These are phyloP conservation scores for Aureobasidium uvarum DNA, from an alignment of 2,329 filamentous ascomycete genomes.

Conservation along the genomic window DNA sequence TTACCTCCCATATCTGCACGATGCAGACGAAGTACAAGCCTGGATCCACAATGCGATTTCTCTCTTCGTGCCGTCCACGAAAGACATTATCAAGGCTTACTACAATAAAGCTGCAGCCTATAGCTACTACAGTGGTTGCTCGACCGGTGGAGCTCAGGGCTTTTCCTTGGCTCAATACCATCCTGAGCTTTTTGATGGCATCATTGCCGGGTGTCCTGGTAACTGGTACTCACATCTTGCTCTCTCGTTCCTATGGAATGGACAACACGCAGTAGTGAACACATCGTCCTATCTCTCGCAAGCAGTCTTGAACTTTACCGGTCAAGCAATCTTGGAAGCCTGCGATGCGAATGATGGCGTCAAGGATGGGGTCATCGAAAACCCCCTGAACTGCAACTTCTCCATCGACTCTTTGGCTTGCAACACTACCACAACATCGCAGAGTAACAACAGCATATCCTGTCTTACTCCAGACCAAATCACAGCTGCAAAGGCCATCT, in stretches of 20 bases:
- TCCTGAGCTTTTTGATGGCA: constrained; percentile 46
- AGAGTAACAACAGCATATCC: constrained; percentile 8
- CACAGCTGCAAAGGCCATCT: constrained; percentile 38
- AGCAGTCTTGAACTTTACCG: constrained; percentile 38
- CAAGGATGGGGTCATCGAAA: constrained; percentile 50
- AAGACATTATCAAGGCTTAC: constrained; percentile 36
- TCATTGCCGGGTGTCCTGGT: constrained; percentile 44
- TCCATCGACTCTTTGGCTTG: constrained; percentile 39
- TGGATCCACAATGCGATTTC: constrained; percentile 44
- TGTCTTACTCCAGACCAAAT: constrained; percentile 41
- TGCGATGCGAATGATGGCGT: constrained; percentile 53
- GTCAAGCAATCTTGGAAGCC: constrained; percentile 38
- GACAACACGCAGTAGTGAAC: constrained; percentile 29
- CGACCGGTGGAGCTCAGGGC: constrained; percentile 45
- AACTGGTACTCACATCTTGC: constrained; percentile 41
- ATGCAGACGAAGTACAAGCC: constrained; percentile 34
- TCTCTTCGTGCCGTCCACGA: constrained; percentile 38
- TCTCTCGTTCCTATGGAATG: constrained; percentile 37
- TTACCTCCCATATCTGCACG: constrained; percentile 35
- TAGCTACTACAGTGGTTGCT: constrained; percentile 46
- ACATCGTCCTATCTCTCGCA: constrained; percentile 34
- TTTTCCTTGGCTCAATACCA: constrained; percentile 45
- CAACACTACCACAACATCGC: constrained; percentile 26
- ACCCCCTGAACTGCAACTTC: constrained; percentile 46
- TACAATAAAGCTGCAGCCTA: constrained; percentile 38